Evolutionary conservation across 108 stramenopile genomes (phyloP), one percentile per base, ranked within the genome.

Genomic region (Fragilaria crotonensis): DNA sequence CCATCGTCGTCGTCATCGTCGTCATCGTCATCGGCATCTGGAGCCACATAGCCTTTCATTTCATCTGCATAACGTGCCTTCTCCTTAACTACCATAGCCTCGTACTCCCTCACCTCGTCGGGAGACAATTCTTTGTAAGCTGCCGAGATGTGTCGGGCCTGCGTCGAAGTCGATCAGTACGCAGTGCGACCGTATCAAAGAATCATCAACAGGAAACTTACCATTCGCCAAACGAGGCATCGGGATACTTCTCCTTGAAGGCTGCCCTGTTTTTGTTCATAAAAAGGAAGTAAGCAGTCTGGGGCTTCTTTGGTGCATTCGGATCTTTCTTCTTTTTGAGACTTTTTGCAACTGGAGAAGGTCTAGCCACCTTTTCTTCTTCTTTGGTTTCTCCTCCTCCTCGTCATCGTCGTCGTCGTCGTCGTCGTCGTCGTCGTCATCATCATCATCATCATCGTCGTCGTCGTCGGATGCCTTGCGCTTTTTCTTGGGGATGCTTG

Each of bases 41-140:
- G 22, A 57, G 74, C 62, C 33, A 83, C 66, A 26, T 77, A 63
- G 27, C 45, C 50, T 23, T 45, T 47, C 72, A 84, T 79, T 53
- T 83, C 73, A 26, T 73, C 55, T 48, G 77, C 61, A 71, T 84
- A 89, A 0, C 82, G 74, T 51, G 68, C 62, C 64, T 83, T 84
- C 27, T 89, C 92, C 36, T 72, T 76, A 17, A 66, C 59, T 7
- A 84, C 86, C 59, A 69, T 67, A 26, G 67, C 68, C 21, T 87
- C 79, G 73, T 73, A 88, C 57, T 79, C 75, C 9, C 62, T 68
- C 68, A 71, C 81, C 33, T 86, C 85, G 5, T 79, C 73, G 0
- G 57, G 55, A 23, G 69, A 52, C 21, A 90, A 44, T 9, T 52
- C 67, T 41, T 79, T 85, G 70, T 77, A 94, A 23, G 54, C 58